Percentiles rank a stretch among this genome's conserved stretches.
Conservation (phyloP, 2,329 filamentous ascomycete species). For the Penicillium olsonii region DNA sequence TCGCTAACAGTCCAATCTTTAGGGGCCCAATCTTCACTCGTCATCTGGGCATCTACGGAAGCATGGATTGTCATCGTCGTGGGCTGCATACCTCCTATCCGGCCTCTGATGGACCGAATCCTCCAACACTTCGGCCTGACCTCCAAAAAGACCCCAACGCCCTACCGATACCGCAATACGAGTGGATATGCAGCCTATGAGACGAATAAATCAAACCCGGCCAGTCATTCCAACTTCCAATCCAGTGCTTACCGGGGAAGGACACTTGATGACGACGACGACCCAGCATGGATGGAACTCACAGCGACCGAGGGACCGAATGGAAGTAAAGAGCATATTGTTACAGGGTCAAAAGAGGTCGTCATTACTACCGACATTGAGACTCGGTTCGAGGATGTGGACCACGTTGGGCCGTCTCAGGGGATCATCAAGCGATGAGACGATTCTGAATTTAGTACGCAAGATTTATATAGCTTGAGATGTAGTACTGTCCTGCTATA, state of each 20-base stretch:
- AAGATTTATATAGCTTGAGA: too few species aligned
- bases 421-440: neutral
- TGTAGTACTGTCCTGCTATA: too few species aligned
- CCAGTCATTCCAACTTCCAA: neutral
- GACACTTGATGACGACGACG: neutral
- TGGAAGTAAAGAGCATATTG: conserved; percentile 8
- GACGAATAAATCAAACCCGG: conserved; percentile 3
- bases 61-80: conserved; percentile 22
- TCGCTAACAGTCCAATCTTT: neutral
- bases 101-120: conserved; percentile 14
- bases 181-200: neutral
- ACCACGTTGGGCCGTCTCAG: neutral
- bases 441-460: too few species aligned
- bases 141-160: conserved; percentile 4
- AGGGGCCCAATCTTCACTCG: conserved; percentile 16
- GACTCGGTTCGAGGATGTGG: conserved; percentile 3
- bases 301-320: neutral
- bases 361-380: conserved; percentile 12
- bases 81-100: conserved; percentile 21
- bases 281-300: conserved; percentile 6
- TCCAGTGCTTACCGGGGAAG: conserved; percentile 1
- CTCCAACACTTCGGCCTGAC: conserved; percentile 13
- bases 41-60: conserved; percentile 24
- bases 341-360: neutral
- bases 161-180: neutral